Conservation (phyloP, 306 rosid species). For the Begonia peltatifolia region DNA sequence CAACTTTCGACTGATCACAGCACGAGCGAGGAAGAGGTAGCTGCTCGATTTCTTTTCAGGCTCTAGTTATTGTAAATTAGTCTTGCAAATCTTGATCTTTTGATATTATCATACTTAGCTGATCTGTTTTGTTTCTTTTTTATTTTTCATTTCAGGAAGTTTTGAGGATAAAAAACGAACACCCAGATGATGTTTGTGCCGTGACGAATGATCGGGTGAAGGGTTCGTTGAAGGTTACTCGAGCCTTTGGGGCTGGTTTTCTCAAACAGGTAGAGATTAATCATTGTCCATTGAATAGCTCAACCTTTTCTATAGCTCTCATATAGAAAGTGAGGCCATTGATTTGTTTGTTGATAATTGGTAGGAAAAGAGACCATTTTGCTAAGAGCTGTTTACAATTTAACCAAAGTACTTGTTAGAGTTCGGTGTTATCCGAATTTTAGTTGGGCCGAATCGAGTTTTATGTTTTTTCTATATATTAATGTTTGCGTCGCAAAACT, state of each 20-base stretch:
- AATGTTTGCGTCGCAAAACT: too few species aligned
- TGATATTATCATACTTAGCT: background rate
- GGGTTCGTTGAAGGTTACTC: conserved; percentile 89
- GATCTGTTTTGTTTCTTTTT: conserved; percentile 3
- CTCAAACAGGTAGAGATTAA: conserved; percentile 68
- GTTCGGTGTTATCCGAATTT: too few species aligned
- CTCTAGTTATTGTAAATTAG: background rate
- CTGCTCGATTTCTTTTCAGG: background rate
- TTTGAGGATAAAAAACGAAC: conserved; percentile 57
- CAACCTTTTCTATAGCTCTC: too few species aligned
- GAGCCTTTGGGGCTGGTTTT: conserved; percentile 96
- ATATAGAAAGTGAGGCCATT: background rate
- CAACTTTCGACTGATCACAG: conserved; percentile 91
- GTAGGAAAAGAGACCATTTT: background rate
- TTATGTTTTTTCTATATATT: too few species aligned
- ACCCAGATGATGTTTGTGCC: conserved; percentile 76
- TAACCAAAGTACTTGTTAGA: too few species aligned
- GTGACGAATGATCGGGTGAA: conserved; percentile 83
- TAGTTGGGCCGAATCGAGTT: too few species aligned
- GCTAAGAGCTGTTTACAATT: too few species aligned
- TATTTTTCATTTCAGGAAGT: conserved; percentile 53
- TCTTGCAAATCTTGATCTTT: too few species aligned
- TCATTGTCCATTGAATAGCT: background rate
- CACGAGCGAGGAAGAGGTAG: conserved; percentile 67
- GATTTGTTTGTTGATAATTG: background rate